Base-by-base conservation (phyloP, 1,284 basidiomycete genomes). In the Cryptococcus hybrid region DNA sequence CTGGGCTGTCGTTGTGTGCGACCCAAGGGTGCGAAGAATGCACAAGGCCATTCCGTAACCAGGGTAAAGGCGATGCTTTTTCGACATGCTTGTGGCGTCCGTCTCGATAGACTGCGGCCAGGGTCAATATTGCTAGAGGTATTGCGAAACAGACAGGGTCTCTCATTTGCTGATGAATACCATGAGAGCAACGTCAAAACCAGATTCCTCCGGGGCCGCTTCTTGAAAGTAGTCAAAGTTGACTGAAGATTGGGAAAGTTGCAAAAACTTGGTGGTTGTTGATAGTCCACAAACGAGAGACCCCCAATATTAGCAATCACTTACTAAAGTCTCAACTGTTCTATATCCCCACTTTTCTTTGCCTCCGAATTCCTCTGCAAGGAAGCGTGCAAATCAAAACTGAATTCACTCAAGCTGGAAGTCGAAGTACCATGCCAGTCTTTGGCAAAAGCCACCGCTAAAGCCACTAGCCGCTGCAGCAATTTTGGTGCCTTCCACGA, bases 381-480 rank as follows among this genome's bases (percentile, higher is more conserved):
- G 83, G 84, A 82, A 61, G 86, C 82, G 73, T 96, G 92, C 64
- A 96, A 86, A 6, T 80, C 70, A 72, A 88, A 96, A 5, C 90
- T 92, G 47, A 94, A 81, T 45, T 83, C 79, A 5, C 88, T 88
- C 15, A 95, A 80, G 65, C 70, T 72, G 1, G 82, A 70, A 37
- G 82, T 80, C 9, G 80, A 76, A 30, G 72, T 71, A 2, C 78
- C 77, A 69, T 86, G 85, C 86, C 86, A 88, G 69, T 92, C 88
- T 55, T 85, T 82, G 0, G 93, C 92, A 24, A 97, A 97, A 86
- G 0, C 93, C 93, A 2, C 92, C 93, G 0, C 90, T 89, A 73
- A 95, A 95, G 5, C 93, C 93, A 0, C 87, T 89, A 0, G 92
- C 90, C 0, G 77, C 85, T 5, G 81, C 78, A 0, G 84, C 84